A percentile compares a stretch with the other conserved stretches of the same genome.
These are phyloP conservation scores for Triticum monococcum DNA, from an alignment of 176 grass and related monocot genomes.

Conservation along the genomic window DNA sequence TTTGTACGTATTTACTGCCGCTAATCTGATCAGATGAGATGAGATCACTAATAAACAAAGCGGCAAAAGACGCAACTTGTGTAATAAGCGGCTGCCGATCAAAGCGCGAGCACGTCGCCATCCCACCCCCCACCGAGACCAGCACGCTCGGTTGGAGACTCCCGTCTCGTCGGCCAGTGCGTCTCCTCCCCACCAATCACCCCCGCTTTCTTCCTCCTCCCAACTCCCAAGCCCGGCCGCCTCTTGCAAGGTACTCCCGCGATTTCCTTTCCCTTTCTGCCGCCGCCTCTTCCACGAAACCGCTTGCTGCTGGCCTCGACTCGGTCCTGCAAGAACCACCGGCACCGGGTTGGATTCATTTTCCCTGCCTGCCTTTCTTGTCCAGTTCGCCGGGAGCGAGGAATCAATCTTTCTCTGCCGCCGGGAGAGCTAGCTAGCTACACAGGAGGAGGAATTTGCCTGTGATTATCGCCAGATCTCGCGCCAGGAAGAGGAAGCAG, in stretches of 20 bases:
- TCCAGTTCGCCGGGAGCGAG: neutral
- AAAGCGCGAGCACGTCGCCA: neutral
- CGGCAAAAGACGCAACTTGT: neutral
- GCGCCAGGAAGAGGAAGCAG: neutral
- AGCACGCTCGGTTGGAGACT: neutral
- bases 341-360: neutral
- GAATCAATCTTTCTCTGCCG: neutral
- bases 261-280: neutral
- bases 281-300: neutral
- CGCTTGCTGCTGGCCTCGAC: neutral
- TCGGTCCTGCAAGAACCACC: neutral
- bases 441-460: neutral
- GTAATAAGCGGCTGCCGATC: neutral
- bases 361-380: neutral
- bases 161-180: neutral
- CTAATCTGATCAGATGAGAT: neutral
- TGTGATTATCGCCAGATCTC: neutral
- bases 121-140: neutral
- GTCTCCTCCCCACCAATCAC: neutral
- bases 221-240: neutral
- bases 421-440: too few relatives aligned
- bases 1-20: neutral
- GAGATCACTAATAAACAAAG: neutral
- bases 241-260: neutral
- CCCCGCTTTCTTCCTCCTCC: neutral